A percentile compares a stretch with the other conserved stretches of the same genome.
Evolutionary conservation across 768 basidiomycete genomes (phyloP).

Genomic region (Brasilioporus rufonigricans): DNA sequence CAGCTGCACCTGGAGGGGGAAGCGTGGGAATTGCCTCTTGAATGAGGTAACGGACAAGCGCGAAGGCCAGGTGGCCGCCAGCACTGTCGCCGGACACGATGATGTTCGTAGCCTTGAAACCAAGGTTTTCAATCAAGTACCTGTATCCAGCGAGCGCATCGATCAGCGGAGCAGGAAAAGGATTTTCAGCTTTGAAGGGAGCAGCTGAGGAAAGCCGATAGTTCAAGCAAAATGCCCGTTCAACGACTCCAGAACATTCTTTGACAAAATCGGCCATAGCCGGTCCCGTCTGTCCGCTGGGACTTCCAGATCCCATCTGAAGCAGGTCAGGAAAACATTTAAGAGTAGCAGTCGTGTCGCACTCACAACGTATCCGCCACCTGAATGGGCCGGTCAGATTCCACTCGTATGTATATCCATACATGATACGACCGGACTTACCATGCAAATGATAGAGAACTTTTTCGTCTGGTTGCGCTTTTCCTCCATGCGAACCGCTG

Average conservation of each 20-base stretch:
- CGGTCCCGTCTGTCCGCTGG: not conserved
- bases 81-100: too few relatives aligned
- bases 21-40: not conserved
- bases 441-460: conserved; percentile 8
- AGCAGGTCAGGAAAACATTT: not conserved
- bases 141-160: conserved; percentile 7
- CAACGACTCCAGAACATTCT: not conserved
- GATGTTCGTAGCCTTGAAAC: conserved; percentile 2
- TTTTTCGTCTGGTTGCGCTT: not conserved
- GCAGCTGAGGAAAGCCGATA: conserved; percentile 2
- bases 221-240: conserved; percentile 2
- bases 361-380: conserved; percentile 1
- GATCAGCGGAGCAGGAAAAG: not conserved
- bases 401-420: too few relatives aligned
- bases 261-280: not conserved
- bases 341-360: not conserved
- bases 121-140: conserved; percentile 1
- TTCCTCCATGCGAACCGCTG: conserved; percentile 4
- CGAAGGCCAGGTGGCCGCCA: conserved; percentile 1
- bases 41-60: not conserved
- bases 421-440: not conserved
- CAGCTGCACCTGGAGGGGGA: not conserved
- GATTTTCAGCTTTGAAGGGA: not conserved
- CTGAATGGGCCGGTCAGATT: not conserved
- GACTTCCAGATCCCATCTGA: conserved; percentile 2